Base-by-base conservation (phyloP, 2,329 filamentous ascomycete genomes). In the Xylaria digitata region DNA sequence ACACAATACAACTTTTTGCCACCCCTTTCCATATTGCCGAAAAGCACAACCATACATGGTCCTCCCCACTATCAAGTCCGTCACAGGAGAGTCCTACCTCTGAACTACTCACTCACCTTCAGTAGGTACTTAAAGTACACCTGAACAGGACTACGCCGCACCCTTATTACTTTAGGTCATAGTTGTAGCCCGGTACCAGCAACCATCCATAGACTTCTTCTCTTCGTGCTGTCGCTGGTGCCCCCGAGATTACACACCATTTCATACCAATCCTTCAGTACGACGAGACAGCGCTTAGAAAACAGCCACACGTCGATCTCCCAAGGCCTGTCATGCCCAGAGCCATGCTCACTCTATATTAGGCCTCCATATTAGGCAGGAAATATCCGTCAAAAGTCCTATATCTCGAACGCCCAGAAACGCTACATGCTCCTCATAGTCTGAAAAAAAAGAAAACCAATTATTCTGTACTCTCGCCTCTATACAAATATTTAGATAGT, bases 291-390 rank as follows among this genome's bases (percentile, higher is more conserved):
- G 23, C 15, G 34, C 56, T 19, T 50, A 21, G 42, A 49, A 26
- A 48, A 32, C 49, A 54, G 50, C 43, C 43, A 56, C 43, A 63
- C 19, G 43, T 56, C 9, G 55, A 64, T 56, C 49, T 46, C 30
- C 34, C 26, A 43, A 17, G 32, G 61, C 23, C 32, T 17, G 23
- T 50, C 43, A 63, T 26, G 30, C 30, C 21, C 15, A 40, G 26
- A 40, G 15, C 30, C 48, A 66, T n/a, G 21, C 48, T 50, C 13
- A n/a, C 23, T 43, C 13, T 13, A 48, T 49, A 61, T 53, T 58
- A 65, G 40, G 42, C 40, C 23, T 43, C 13, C 7, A 48, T 49
- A 61, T 53, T 53, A 65, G 46, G 42, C 40, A 54, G 21, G 21
- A 46, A 32, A 26, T 26, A 54, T 42, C 21, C 15, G 6, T 34